Evolutionary conservation across 2,329 filamentous ascomycete species (phyloP).

Genomic region (Talaromyces sp.): DNA sequence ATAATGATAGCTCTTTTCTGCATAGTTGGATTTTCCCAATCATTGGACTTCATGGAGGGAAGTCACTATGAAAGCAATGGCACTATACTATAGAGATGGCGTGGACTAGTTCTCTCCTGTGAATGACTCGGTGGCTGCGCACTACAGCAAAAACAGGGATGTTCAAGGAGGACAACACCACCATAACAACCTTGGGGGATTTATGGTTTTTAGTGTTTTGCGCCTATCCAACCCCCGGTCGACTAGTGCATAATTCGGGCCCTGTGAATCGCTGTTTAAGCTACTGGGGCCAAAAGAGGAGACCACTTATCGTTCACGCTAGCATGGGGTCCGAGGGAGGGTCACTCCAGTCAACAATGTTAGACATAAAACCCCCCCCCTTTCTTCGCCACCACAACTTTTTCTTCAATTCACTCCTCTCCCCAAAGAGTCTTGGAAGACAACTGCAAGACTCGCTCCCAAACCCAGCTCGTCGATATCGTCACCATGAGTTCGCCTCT

Average conservation of each 20-base stretch:
- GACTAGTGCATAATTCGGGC: no score
- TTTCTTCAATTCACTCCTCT: background rate
- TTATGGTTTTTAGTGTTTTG: background rate
- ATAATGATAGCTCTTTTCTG: background rate
- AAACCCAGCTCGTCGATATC: no score
- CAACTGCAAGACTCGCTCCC: background rate
- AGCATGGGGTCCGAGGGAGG: background rate
- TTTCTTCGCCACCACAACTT: background rate
- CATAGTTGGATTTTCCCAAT: background rate
- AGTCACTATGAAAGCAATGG: no score
- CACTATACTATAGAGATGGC: no score
- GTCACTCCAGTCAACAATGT: background rate
- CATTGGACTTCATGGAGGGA: no score
- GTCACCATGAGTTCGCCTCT: constrained; percentile 44
- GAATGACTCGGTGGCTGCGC: no score
- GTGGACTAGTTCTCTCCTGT: no score
- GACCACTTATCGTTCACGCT: background rate
- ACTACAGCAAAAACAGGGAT: no score
- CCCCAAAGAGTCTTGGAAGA: background rate
- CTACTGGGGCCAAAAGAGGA: constrained; percentile 7
- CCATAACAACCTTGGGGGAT: no score
- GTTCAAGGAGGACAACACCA: no score
- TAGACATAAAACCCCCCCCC: background rate
- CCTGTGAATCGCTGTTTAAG: constrained; percentile 1
- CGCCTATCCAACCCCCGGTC: no score